phyloP scores from a whole-genome alignment of 495 filamentous ascomycete species.

The Podospora fimiseda region DNA sequence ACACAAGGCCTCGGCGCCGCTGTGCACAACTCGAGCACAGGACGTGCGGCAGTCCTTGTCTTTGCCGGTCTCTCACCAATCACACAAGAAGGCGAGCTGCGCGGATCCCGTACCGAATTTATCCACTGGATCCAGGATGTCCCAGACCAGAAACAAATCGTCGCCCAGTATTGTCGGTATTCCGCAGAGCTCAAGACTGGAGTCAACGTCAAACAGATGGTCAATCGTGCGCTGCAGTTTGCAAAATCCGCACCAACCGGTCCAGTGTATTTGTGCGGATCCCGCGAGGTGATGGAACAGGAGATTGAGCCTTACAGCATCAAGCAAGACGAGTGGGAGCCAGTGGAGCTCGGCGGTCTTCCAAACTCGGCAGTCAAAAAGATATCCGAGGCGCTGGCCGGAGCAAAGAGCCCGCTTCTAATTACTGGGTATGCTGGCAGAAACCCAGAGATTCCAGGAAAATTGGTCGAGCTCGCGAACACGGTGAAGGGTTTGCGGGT shows the following conservation, averaged over 20 bases:
- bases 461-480: slow-evolving; percentile 72
- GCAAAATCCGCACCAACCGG: slow-evolving; percentile 75
- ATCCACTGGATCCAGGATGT: slow-evolving; percentile 99
- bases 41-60: slow-evolving; percentile 79
- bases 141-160: slow-evolving; percentile 87
- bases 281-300: slow-evolving; percentile 87
- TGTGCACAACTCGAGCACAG: slow-evolving; percentile 84
- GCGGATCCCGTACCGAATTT: slow-evolving; percentile 84
- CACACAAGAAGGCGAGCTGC: slow-evolving; percentile 85
- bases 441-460: slow-evolving; percentile 59
- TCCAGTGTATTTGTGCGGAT: slow-evolving; percentile 78
- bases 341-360: slow-evolving; percentile 70
- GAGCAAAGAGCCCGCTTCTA: slow-evolving; percentile 68
- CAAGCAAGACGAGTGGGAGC: slow-evolving; percentile 66
- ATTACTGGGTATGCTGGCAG: slow-evolving; percentile 82
- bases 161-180: slow-evolving; percentile 93
- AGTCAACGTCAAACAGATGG: slow-evolving; percentile 92
- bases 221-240: slow-evolving; percentile 84
- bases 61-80: slow-evolving; percentile 88
- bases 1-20: slow-evolving; percentile 86
- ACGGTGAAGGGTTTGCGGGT: slow-evolving; percentile 74
- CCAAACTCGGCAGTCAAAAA: slow-evolving; percentile 55
- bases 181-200: slow-evolving; percentile 84
- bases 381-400: slow-evolving; percentile 64
- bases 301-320: slow-evolving; percentile 78